These are phyloP conservation scores for Pyrenophora tritici-repentis DNA, from an alignment of 2,329 filamentous ascomycete genomes.

Conservation along the genomic window DNA sequence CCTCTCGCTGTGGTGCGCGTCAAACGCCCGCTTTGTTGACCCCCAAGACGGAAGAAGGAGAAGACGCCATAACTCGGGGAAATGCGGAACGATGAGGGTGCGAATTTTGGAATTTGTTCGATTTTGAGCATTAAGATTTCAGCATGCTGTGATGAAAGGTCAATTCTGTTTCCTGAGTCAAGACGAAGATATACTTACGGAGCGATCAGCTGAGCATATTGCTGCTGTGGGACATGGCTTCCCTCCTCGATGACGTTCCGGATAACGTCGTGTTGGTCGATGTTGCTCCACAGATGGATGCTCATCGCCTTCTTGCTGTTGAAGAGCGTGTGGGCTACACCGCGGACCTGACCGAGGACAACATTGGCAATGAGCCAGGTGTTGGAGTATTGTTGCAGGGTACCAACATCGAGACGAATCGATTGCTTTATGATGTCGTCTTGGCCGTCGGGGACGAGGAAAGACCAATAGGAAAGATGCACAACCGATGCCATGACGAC, in stretches of 20 bases:
- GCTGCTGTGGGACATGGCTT: constrained; percentile 35
- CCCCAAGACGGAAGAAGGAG: too few species aligned
- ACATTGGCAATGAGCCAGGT: constrained; percentile 75
- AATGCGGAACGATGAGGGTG: too few species aligned
- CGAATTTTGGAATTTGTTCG: too few species aligned
- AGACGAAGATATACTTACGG: constrained; percentile 34
- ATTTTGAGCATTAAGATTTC: constrained; percentile 28
- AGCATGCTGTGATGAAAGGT: constrained; percentile 29
- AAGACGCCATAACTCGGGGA: too few species aligned
- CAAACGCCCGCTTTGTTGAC: too few species aligned
- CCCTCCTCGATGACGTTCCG: constrained; percentile 43
- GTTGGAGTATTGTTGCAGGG: constrained; percentile 68
- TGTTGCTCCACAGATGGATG: constrained; percentile 47
- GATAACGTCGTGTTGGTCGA: constrained; percentile 43
- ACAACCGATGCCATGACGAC: constrained; percentile 49
- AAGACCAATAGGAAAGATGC: constrained; percentile 71
- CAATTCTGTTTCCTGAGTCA: background rate
- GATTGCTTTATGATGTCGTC: constrained; percentile 73
- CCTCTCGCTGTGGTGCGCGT: too few species aligned
- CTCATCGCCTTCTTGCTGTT: constrained; percentile 49
- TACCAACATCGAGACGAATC: constrained; percentile 78
- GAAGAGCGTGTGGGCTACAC: constrained; percentile 76
- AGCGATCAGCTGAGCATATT: constrained; percentile 43
- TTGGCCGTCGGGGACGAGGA: constrained; percentile 55
- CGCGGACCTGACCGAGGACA: constrained; percentile 74